Evolutionary conservation across 371 early-diverging fungal genomes (phyloP), one percentile per base, ranked within the genome.

Genomic region (Cokeromyces recurvatus): DNA sequence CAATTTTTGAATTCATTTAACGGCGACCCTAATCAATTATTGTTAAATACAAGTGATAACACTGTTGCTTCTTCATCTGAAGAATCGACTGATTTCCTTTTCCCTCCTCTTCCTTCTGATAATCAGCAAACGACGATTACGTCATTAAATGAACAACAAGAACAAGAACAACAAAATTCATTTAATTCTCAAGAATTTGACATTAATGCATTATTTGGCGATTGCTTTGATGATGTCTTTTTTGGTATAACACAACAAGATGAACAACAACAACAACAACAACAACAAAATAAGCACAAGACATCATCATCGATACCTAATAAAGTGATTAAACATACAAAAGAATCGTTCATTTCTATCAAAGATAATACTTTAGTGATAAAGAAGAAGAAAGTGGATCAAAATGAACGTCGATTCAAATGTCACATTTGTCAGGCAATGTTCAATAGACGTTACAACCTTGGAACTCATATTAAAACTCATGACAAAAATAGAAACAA

Each of bases 371-470:
- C n/a, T n/a, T 29, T 29, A 29, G 29, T 11, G 11, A 29, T 8
- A 29, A 29, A 29, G 29, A 5, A 29, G 25, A 16, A 51, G 31
- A 32, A 22, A 22, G 14, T 22, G 8, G 44, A 52, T 25, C 38
- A 49, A 45, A 48, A 55, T 2, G 50, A 64, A 48, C 55, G 51
- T 41, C 66, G 67, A 40, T 77, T 68, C 51, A 53, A 68, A 10
- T 78, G 79, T 48, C 62, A 61, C 6, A 61, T 69, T 8, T 89
- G 89, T 55, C 63, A 68, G 36, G 57, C 63, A 22, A 51, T 51
- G 16, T 90, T 88, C 53, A 79, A 77, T 27, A 80, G 91, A 38
- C 78, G 79, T 15, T 87, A 81, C 60, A 90, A 90, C 60, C 70
- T 90, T 32, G 77, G 80, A 51, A 79, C 85, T 0, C 91, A 90